A percentile compares a stretch with the other conserved stretches of the same genome.
phyloP scores from a whole-genome alignment of 352 stramenopile species.

The Globisporangium paddicum region DNA sequence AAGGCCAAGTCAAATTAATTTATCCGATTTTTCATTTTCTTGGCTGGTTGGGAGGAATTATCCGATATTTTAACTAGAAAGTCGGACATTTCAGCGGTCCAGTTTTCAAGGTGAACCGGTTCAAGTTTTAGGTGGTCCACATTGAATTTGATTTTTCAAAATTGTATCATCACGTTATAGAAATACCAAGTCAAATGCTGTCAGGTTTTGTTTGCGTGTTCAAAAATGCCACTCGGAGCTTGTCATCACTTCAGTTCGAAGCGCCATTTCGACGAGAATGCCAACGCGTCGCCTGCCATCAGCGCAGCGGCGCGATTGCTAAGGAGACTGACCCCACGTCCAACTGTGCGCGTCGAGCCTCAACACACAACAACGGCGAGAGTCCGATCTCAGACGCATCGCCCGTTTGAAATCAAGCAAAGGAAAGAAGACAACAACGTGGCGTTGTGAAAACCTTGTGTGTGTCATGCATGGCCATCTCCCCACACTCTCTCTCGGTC shows the following conservation, averaged over 20 bases:
- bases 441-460: neutral
- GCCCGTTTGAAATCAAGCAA: neutral
- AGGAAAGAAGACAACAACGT: neutral
- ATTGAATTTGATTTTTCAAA: no score
- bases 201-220: neutral
- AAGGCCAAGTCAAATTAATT: no score
- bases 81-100: no score
- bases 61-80: no score
- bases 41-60: no score
- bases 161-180: no score
- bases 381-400: neutral
- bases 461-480: neutral
- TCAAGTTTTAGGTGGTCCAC: no score
- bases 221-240: neutral
- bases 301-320: neutral
- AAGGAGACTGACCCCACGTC: neutral
- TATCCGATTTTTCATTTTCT: no score
- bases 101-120: no score
- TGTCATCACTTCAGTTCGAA: slow-evolving; percentile 5
- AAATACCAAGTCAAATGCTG: neutral
- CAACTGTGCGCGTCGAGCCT: neutral
- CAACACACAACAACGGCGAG: no score
- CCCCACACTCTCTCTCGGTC: neutral
- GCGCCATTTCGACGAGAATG: neutral
- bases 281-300: neutral